Evolutionary conservation across 768 basidiomycete species (phyloP), one percentile per base, ranked within the genome.

Genomic region (Pisolithus microcarpus): DNA sequence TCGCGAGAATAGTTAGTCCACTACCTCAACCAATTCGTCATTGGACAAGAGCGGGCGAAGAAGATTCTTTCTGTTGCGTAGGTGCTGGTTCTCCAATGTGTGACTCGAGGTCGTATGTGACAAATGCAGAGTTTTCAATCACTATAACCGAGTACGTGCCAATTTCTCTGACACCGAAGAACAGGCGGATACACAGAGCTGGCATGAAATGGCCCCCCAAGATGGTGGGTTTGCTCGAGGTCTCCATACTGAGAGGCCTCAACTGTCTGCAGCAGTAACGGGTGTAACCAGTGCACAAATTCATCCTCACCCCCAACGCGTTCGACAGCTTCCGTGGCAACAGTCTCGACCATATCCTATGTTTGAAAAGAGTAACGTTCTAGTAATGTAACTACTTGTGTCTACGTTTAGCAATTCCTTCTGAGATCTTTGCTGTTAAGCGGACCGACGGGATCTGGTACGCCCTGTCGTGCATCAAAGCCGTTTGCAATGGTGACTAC

Each of bases 291-390:
- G 82, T 28, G 85, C 86, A 34, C 75, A 76, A 38, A 64, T 91
- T 51, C 77, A 77, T 50, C 88, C 88, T 11, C 72, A 85, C 56
- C 77, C 74, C 4, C 62, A 69, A 44, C 72, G 75, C 7, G 45
- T 63, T 54, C 57, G 55, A 36, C 66, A 69, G 18, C 59, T 64
- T 19, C 59, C 76, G 6, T 64, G 76, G 19, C 69, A 64, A 37
- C 59, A 72, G 45, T 76, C 69, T n/a, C 72, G 74, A 42, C 66
- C 70, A 7, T 59, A 70, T 13, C 79, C 85, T 19, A 62, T 81
- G 23, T 89, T 95, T 48, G 94, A 98, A 74, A 98, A 98, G 76
- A 93, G 90, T 59, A 98, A 98, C 63, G 90, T 97, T 3, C 71
- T 98, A 39, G 84, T 97, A 52, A 78, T 98, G 92, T 93, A 63